A percentile compares a stretch with the other conserved stretches of the same genome.
These are phyloP conservation scores for Lipomyces oligophaga DNA, from an alignment of 805 yeast genomes.

Conservation along the genomic window DNA sequence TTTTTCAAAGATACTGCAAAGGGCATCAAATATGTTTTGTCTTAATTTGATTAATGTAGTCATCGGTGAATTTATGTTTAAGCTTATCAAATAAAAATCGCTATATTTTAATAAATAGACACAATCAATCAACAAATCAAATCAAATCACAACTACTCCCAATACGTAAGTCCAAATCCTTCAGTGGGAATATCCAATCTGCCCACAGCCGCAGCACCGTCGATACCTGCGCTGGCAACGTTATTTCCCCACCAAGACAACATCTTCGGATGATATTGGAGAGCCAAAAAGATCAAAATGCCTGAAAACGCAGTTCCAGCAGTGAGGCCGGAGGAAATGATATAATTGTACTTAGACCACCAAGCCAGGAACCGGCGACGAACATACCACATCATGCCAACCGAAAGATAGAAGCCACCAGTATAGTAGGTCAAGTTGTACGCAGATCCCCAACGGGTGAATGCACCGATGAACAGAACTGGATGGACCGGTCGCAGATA, in stretches of 20 bases:
- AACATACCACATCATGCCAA: constrained; percentile 53
- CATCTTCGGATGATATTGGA: constrained; percentile 41
- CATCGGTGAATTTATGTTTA: too few species aligned
- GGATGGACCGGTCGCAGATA: constrained; percentile 53
- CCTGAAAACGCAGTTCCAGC: constrained; percentile 64
- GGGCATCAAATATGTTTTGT: constrained; percentile 1
- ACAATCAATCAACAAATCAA: too few species aligned
- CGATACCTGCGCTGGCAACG: constrained; percentile 13
- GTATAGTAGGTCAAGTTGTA: constrained; percentile 73
- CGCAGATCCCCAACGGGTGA: constrained; percentile 30
- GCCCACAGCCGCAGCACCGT: constrained; percentile 4
- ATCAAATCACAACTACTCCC: too few species aligned
- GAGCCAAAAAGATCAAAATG: constrained; percentile 52
- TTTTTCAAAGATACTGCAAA: constrained; percentile 12
- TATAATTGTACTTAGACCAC: constrained; percentile 75
- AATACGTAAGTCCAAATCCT: constrained; percentile 19
- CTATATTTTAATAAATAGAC: too few species aligned
- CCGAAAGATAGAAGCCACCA: constrained; percentile 62
- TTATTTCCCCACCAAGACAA: constrained; percentile 66
- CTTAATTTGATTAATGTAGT: background rate
- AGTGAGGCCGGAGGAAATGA: constrained; percentile 60
- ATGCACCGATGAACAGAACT: constrained; percentile 52
- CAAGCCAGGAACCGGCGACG: constrained; percentile 55
- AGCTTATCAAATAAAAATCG: too few species aligned
- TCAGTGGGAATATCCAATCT: constrained; percentile 7